phyloP scores from a whole-genome alignment of 805 yeast genomes.

The Candida silvicultrix region DNA sequence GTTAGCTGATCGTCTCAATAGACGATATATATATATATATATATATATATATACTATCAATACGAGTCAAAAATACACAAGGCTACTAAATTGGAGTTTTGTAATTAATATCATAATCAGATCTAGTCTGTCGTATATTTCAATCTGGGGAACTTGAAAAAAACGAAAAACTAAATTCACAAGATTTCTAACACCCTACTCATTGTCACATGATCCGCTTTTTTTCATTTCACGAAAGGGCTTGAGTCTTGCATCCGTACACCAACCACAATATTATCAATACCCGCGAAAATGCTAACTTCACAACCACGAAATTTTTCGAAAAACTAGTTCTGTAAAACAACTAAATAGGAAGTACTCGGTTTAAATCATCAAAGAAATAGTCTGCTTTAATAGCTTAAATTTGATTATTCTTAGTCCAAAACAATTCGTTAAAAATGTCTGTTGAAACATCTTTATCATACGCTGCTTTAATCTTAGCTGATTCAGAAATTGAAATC shows the following conservation, averaged over 20 bases:
- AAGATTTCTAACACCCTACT: no score
- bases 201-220: background rate
- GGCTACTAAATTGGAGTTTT: no score
- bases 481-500: slow-evolving; percentile 87
- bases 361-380: slow-evolving; percentile 15
- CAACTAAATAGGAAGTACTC: background rate
- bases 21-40: no score
- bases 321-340: background rate
- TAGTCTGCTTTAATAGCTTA: slow-evolving; percentile 26
- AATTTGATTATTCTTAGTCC: slow-evolving; percentile 26
- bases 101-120: no score
- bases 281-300: background rate
- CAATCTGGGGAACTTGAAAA: no score
- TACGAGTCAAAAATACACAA: no score
- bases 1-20: no score
- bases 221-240: background rate
- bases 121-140: no score
- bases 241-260: background rate
- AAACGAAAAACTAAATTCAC: no score
- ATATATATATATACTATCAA: no score
- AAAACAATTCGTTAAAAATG: slow-evolving; percentile 37
- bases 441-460: slow-evolving; percentile 76
- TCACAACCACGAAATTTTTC: background rate
- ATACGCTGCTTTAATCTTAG: slow-evolving; percentile 91
- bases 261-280: background rate